Evolutionary conservation across 345 rosid genomes (phyloP).

Genomic region (Hibiscus syriacus): DNA sequence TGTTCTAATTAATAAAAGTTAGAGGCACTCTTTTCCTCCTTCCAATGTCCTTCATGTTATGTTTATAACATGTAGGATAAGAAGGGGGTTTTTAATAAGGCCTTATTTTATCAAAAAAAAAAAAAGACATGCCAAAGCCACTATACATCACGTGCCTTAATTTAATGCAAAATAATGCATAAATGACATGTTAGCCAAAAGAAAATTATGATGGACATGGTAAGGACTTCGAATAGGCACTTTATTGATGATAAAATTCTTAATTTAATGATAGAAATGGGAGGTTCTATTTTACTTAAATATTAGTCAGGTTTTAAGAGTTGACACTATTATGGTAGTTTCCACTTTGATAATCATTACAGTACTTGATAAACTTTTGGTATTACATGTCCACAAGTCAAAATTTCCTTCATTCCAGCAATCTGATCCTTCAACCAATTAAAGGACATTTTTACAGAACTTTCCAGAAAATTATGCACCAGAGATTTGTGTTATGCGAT

Average conservation of each 20-base stretch:
- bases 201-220: not conserved
- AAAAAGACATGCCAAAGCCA: not conserved
- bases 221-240: not conserved
- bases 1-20: no score
- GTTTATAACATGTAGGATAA: no score
- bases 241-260: not conserved
- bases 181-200: not conserved
- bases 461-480: not conserved
- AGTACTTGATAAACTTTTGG: not conserved
- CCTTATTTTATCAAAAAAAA: no score
- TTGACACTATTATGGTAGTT: not conserved
- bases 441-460: not conserved
- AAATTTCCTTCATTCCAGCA: constrained; percentile 3
- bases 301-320: not conserved
- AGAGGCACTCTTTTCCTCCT: no score
- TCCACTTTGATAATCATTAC: not conserved
- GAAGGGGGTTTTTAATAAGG: no score
- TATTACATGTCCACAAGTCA: not conserved
- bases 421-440: not conserved
- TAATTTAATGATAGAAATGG: not conserved
- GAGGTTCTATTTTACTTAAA: not conserved
- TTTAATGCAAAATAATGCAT: not conserved
- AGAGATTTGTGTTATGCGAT: not conserved
- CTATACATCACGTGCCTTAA: not conserved
- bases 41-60: no score